Evolutionary conservation across 257 asterid species (phyloP), one percentile per base, ranked within the genome.

Genomic region (Capsicum chinense): DNA sequence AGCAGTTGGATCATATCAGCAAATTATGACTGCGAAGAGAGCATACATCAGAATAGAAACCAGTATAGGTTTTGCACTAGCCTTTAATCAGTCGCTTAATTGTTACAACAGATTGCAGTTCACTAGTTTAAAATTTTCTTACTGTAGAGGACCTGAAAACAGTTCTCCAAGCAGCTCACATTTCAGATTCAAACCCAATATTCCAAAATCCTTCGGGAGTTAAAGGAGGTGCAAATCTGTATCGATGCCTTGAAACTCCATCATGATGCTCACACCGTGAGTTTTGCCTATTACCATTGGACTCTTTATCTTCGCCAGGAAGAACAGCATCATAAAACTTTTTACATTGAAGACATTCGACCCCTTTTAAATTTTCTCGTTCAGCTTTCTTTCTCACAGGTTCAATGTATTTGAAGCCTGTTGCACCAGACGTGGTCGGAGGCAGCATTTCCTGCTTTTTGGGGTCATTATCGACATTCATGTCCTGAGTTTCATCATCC

Each of bases 131-230:
- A 17, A 48, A 73, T 11, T 47, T 44, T 48, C 42, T 48, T 26
- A 48, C 44, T n/a, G 21, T 47, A 21, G 84, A 81, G 33, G 47
- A 44, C 44, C 80, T 62, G 48, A 56, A 42, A 37, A 16, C 15
- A 66, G 79, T 8, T n/a, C 62, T 7, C 83, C 70, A 79, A 56
- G 57, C 70, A 88, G 64, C 70, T 88, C 90, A 96, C 92, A 85
- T 95, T 88, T 95, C 98, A 83, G 98, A 91, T 84, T 95, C 97
- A 88, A 97, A 95, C 56, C 98, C 98, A 83, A 95, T 92, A 88
- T 97, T 93, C 98, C 98, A 97, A 86, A 97, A 97, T 79, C 99
- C 99, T 87, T 95, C 98, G 48, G 98, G 99, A 85, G 99, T 95
- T 44, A 67, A 90, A 83, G 99, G 99, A 87, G 98, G 99, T 74